Base-by-base conservation (phyloP, 306 rosid genomes). In the Cucumis melo region DNA sequence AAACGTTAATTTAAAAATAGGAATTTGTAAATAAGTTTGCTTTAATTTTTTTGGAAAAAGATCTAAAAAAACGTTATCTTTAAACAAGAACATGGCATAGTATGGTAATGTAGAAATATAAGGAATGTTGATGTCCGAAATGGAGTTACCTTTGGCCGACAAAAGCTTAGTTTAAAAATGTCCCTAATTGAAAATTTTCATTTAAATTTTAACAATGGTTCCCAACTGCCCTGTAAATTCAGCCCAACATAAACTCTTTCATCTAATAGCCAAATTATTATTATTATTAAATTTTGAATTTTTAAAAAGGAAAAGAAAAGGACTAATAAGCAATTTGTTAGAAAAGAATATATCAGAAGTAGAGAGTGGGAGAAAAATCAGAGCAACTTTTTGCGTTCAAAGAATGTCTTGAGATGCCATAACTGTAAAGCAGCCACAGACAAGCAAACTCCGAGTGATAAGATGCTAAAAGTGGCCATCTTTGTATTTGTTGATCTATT, bases 341-440 rank as follows among this genome's bases (percentile, higher is more conserved):
- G 5, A 32, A 70, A 74, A 6, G 3, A 15, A 44, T 0, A n/a
- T 74, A 71, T 70, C 62, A 46, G 57, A 76, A 76, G 78, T 27
- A 17, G 8, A 53, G 50, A 20, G 59, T 5, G 54, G 63, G 72
- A 64, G 23, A 24, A 42, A 76, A 74, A 78, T 85, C 82, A 90
- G 59, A 92, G 91, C 81, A 92, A 85, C 84, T 92, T 94, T 91
- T 91, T 94, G 88, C 95, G 88, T 88, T 89, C 91, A 75, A 94
- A 94, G 88, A 90, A 94, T 62, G 93, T 50, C 92, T 90, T 94
- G 85, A 94, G 87, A 87, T 94, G 93, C 98, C 96, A 93, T 66
- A 91, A 76, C 73, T 94, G 99, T 82, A 94, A 46, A 78, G 93
- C 87, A 21, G 99, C 95, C 20, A 94, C 99, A 11, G 99, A 90